phyloP scores from a whole-genome alignment of 2,329 filamentous ascomycete genomes.

The Fonsecaea pedrosoi region DNA sequence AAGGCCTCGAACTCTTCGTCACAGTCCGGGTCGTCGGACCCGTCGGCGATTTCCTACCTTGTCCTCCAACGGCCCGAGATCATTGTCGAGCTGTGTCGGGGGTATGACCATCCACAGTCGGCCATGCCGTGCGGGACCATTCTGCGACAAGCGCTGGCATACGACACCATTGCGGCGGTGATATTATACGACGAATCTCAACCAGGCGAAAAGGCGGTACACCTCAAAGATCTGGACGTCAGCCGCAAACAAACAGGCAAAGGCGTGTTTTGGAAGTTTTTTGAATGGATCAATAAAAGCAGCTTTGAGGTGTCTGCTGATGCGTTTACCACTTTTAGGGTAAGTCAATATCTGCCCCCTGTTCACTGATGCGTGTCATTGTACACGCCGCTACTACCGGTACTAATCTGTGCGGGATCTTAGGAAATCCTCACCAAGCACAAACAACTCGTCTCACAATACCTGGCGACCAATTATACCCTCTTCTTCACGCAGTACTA shows the following conservation, averaged over 20 bases:
- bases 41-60: conserved; percentile 85
- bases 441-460: conserved; percentile 87
- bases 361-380: background rate
- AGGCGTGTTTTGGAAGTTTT: conserved; percentile 96
- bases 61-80: conserved; percentile 86
- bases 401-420: background rate
- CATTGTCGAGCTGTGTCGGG: conserved; percentile 83
- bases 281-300: conserved; percentile 95
- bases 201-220: conserved; percentile 74
- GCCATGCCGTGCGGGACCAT: conserved; percentile 91
- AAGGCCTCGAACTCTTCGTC: conserved; percentile 70
- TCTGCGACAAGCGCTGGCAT: conserved; percentile 86
- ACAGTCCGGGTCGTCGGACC: conserved; percentile 65
- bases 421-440: conserved; percentile 94
- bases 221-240: conserved; percentile 77
- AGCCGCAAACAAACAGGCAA: conserved; percentile 76
- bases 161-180: conserved; percentile 86
- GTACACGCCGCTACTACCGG: background rate
- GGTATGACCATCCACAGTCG: conserved; percentile 89
- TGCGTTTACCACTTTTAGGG: conserved; percentile 95
- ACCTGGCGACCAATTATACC: conserved; percentile 87
- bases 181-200: conserved; percentile 90
- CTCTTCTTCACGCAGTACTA: conserved; percentile 77
- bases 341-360: conserved; percentile 52
- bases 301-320: conserved; percentile 97